Conservation (phyloP, 2,329 filamentous ascomycete species). For the Dissoconium aciculare region DNA sequence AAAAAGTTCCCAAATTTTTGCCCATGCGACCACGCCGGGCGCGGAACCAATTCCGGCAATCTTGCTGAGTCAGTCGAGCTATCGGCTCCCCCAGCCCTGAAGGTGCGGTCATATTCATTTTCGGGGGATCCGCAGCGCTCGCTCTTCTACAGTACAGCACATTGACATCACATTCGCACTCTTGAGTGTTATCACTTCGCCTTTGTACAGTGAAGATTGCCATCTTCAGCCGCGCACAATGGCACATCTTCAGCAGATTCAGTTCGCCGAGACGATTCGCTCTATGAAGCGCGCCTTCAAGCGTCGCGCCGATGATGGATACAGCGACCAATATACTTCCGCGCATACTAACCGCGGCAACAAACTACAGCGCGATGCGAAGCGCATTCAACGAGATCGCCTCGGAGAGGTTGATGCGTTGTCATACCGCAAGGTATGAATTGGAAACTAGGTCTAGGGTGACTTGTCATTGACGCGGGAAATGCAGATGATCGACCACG, state of each 20-base stretch:
- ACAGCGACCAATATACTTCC: slow-evolving; percentile 59
- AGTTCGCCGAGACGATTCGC: slow-evolving; percentile 51
- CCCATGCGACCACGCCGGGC: too few species aligned
- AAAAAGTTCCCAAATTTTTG: too few species aligned
- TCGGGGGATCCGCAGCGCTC: neutral
- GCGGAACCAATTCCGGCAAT: too few species aligned
- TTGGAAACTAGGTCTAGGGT: too few species aligned
- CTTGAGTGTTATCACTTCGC: too few species aligned
- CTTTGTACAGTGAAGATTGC: too few species aligned
- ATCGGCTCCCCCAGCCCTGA: too few species aligned
- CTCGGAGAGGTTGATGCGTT: slow-evolving; percentile 49
- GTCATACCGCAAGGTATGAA: slow-evolving; percentile 52
- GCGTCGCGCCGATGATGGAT: slow-evolving; percentile 51
- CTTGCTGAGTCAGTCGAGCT: too few species aligned
- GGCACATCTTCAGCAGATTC: slow-evolving; percentile 42
- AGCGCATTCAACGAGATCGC: slow-evolving; percentile 55
- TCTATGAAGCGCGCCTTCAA: slow-evolving; percentile 55
- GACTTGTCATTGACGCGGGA: slow-evolving; percentile 13
- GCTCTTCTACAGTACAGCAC: too few species aligned
- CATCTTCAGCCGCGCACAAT: too few species aligned
- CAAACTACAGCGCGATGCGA: slow-evolving; percentile 62
- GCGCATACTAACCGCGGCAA: slow-evolving; percentile 59
- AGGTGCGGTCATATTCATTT: neutral
- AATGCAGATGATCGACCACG: slow-evolving; percentile 54
- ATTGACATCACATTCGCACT: too few species aligned